Evolutionary conservation across 148 eudicot species (phyloP), one percentile per base, ranked within the genome.

Genomic region (Salicornia ramosissima): DNA sequence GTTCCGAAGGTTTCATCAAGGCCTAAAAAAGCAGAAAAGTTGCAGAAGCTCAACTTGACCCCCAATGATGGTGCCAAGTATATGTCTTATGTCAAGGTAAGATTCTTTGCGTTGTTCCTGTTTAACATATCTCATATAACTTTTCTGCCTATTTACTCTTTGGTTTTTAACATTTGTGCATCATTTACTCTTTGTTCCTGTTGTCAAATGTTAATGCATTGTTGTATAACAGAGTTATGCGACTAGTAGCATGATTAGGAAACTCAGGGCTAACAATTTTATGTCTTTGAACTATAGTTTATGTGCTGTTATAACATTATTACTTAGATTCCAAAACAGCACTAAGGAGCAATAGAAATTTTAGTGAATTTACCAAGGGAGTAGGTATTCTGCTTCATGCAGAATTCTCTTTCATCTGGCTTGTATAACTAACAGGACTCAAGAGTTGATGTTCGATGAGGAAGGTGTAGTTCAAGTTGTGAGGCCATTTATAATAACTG

Each of bases 11-110:
- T 54, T 65, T 76, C 70, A 51, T 77, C 80, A 49, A 81, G 71
- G 82, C 67, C 74, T 36, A 81, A 66, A 70, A 87, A 77, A 74
- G 89, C 83, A 73, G 98, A 90, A 65, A 87, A 82, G 69, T 30
- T 75, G 45, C 90, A 77, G 53, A 86, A 78, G 80, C 67, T 65
- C 67, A 82, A 82, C 80, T 46, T 75, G 73, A 85, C 78, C 67
- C 73, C 65, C 36, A 78, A 80, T 70, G 96, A 94, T 85, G 99
- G 97, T 71, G 78, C 96, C 78, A 86, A 79, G 79, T 94, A 94
- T 69, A 94, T 94, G 99, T 89, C 99, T 29, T 94, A 94, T 71
- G 86, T 94, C 63, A 94, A 88, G 99, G 98, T 94, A 54, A 64
- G 47, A 30, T 54, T 61, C 18, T 70, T 40, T 19, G 54, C 15